A percentile compares a stretch with the other conserved stretches of the same genome.
These are phyloP conservation scores for Epichloe bromicola DNA, from an alignment of 2,329 filamentous ascomycete species.

Conservation along the genomic window DNA sequence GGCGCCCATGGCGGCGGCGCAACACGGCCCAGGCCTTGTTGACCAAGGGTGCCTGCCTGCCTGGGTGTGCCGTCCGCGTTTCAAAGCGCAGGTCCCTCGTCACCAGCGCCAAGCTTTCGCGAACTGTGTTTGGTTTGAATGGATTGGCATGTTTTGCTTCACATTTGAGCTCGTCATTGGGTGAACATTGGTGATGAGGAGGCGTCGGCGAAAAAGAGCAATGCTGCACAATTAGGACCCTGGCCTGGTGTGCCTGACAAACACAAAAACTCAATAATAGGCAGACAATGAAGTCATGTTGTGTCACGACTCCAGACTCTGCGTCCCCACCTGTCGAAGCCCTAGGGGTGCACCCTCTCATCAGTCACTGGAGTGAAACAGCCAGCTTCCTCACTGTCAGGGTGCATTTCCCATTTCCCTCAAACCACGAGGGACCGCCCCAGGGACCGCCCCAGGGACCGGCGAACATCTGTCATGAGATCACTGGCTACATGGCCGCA, in stretches of 20 bases:
- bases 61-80: background rate
- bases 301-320: background rate
- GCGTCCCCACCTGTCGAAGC: no score
- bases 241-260: no score
- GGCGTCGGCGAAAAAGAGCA: background rate
- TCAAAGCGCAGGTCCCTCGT: background rate
- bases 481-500: conserved; percentile 4
- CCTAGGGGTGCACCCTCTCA: no score
- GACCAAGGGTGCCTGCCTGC: background rate
- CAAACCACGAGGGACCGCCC: background rate
- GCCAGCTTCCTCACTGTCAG: background rate
- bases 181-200: background rate
- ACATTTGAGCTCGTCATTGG: background rate
- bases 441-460: background rate
- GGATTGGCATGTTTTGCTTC: background rate
- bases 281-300: background rate
- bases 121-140: background rate
- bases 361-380: no score
- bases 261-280: background rate
- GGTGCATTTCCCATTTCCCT: background rate
- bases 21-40: no score
- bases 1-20: no score
- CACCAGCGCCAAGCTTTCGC: background rate
- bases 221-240: background rate
- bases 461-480: background rate